phyloP scores from a whole-genome alignment of 2,329 filamentous ascomycete genomes.

The Cercospora nicotianae region DNA sequence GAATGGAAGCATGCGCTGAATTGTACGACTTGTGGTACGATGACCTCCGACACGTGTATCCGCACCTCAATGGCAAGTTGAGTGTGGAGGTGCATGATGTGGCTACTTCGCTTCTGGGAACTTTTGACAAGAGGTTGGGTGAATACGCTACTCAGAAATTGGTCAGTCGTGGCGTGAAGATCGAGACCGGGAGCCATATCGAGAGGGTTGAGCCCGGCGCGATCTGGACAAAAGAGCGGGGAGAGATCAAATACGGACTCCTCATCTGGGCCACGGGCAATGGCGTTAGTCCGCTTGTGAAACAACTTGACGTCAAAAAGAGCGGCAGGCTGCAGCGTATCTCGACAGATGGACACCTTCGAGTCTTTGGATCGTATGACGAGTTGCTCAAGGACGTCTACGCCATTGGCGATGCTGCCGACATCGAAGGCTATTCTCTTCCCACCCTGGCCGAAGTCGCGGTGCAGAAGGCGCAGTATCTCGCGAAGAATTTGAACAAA shows the following conservation, averaged over 20 bases:
- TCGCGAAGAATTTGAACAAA: slow-evolving; percentile 36
- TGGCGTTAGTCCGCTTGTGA: slow-evolving; percentile 38
- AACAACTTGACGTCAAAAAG: slow-evolving; percentile 40
- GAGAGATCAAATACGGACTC: slow-evolving; percentile 41
- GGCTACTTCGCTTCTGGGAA: slow-evolving; percentile 44
- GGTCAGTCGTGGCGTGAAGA: slow-evolving; percentile 40
- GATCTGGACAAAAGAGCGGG: slow-evolving; percentile 41
- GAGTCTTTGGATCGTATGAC: background rate
- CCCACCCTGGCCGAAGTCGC: slow-evolving; percentile 44
- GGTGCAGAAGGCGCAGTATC: slow-evolving; percentile 43
- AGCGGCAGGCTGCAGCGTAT: slow-evolving; percentile 39
- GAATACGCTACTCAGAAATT: slow-evolving; percentile 46
- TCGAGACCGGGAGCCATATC: slow-evolving; percentile 44
- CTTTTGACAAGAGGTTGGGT: slow-evolving; percentile 45
- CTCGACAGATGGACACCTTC: slow-evolving; percentile 39
- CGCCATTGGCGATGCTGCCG: slow-evolving; percentile 43
- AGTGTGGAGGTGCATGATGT: slow-evolving; percentile 49
- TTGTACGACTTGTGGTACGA: slow-evolving; percentile 46
- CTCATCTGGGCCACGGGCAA: slow-evolving; percentile 46
- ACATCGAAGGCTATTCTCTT: slow-evolving; percentile 41
- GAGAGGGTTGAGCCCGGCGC: slow-evolving; percentile 40
- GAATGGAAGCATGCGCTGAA: slow-evolving; percentile 48
- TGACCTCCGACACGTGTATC: slow-evolving; percentile 44
- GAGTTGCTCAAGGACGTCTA: slow-evolving; percentile 36
- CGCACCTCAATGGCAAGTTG: slow-evolving; percentile 43